Evolutionary conservation across 192 early-diverging fungal species (phyloP).

Genomic region (Dissophora ornata): DNA sequence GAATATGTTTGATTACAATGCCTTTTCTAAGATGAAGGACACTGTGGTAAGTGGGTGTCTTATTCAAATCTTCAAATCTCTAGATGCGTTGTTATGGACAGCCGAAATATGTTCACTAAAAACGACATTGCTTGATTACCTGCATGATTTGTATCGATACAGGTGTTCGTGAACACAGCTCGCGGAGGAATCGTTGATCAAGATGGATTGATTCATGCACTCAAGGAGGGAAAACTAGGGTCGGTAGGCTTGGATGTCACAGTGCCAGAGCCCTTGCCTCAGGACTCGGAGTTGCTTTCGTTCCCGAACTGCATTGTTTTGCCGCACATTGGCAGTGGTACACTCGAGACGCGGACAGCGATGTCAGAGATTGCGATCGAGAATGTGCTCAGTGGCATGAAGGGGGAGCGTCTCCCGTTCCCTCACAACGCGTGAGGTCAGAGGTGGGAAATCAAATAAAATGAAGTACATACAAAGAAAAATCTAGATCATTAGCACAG

Average conservation of each 20-base stretch:
- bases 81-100: too few species aligned
- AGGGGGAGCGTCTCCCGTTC: constrained; percentile 59
- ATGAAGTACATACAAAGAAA: too few species aligned
- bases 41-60: constrained; percentile 52
- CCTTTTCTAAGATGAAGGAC: constrained; percentile 79
- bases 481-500: too few species aligned
- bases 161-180: constrained; percentile 85
- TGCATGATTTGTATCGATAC: not conserved
- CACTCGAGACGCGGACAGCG: constrained; percentile 82
- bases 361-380: constrained; percentile 84
- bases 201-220: constrained; percentile 71
- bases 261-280: constrained; percentile 83
- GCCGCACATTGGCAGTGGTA: constrained; percentile 89
- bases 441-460: too few species aligned
- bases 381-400: constrained; percentile 73
- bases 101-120: too few species aligned
- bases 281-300: constrained; percentile 67
- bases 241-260: constrained; percentile 89
- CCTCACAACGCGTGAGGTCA: constrained; percentile 26
- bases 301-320: constrained; percentile 75
- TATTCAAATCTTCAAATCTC: not conserved
- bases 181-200: constrained; percentile 86
- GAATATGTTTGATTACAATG: constrained; percentile 73
- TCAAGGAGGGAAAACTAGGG: constrained; percentile 68
- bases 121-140: not conserved